Evolutionary conservation across 805 yeast species (phyloP), one percentile per base, ranked within the genome.

Genomic region (Pichia phayaonensis): DNA sequence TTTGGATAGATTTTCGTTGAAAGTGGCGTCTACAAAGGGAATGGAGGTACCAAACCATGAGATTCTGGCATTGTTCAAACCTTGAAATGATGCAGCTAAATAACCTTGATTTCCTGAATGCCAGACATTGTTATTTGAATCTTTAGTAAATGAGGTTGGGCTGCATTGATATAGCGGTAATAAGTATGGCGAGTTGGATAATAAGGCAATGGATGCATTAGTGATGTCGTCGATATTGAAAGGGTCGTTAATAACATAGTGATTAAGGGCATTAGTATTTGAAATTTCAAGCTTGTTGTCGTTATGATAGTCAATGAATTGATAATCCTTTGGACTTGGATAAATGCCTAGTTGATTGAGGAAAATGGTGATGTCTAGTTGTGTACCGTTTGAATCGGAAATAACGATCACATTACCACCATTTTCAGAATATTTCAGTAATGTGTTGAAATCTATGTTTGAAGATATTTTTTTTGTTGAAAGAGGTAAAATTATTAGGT

Each of bases 271-370:
- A 18, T 11, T 26, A 18, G 18, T 12, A 7, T 59, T 51, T 15
- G 66, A 61, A 31, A 67, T 56, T 8, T 51, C 54, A 10, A 67
- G 29, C 10, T 22, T 20, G 26, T 52, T 39, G 43, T 64, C 58
- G 51, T 66, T 62, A 69, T 88, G 88, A 65, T 85, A 83, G 65
- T 90, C 96, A 8, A 74, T 65, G 42, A 84, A 69, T 48, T 71
- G 65, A 64, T 79, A 81, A 46, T 80, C 83, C 62, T 80, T 85
- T 52, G 96, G 95, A 45, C 94, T 77, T 51, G 97, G 86, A 60
- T 73, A 79, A 47, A 94, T 82, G 31, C 97, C 99, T 56, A 90
- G 68, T 63, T 90, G 89, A 60, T 81, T 79, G 56, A 88, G 75
- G 59, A 85, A 83, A 3, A 76, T 70, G 53, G 88, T 79, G 34